Conservation (phyloP, 1,139 yeast genomes). For the Sugiyamaella pinicola region DNA sequence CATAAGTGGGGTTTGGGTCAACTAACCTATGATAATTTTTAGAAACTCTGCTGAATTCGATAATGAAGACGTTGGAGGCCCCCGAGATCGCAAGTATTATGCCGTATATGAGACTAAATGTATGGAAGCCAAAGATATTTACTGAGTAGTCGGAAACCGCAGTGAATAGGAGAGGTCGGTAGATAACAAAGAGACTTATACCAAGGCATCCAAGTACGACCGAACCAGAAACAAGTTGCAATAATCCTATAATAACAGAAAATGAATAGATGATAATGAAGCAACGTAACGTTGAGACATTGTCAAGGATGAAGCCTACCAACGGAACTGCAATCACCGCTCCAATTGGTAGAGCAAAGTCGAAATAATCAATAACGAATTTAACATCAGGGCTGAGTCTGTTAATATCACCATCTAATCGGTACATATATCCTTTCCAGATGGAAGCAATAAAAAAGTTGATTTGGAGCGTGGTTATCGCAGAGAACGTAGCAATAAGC, state of each 20-base stretch:
- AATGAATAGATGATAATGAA: constrained; percentile 54
- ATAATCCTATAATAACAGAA: constrained; percentile 64
- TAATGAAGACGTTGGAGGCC: constrained; percentile 69
- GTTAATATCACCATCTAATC: constrained; percentile 47
- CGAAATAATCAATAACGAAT: constrained; percentile 71
- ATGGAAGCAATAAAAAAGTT: constrained; percentile 91
- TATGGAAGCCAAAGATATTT: constrained; percentile 88
- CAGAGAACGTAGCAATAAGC: constrained; percentile 74
- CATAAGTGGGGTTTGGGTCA: constrained; percentile 81
- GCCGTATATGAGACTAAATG: constrained; percentile 93
- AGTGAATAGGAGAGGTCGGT: constrained; percentile 90
- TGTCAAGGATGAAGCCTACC: constrained; percentile 80
- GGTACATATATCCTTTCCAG: constrained; percentile 71
- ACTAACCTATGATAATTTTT: constrained; percentile 35
- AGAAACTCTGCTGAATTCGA: constrained; percentile 54
- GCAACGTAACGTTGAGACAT: constrained; percentile 62
- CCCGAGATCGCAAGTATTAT: constrained; percentile 52
- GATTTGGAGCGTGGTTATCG: constrained; percentile 85
- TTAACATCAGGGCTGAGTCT: constrained; percentile 47
- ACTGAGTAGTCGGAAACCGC: constrained; percentile 90
- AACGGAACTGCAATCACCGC: constrained; percentile 84
- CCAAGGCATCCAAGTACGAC: background rate
- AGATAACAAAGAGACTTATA: constrained; percentile 60
- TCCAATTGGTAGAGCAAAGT: constrained; percentile 82
- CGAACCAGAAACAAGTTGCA: constrained; percentile 52